These are phyloP conservation scores for Entrophospora sp. DNA, from an alignment of 192 early-diverging fungal species.

Conservation along the genomic window DNA sequence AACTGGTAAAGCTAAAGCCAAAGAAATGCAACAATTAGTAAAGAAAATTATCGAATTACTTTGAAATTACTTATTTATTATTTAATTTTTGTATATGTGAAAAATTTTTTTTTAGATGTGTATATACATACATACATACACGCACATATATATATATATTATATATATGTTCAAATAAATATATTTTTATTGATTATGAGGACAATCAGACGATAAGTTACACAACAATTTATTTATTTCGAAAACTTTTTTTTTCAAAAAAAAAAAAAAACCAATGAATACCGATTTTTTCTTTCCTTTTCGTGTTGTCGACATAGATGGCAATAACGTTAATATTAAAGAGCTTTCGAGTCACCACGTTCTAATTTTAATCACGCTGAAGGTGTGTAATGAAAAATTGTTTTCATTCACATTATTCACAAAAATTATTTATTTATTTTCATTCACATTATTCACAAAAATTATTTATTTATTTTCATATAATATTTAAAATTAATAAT, in stretches of 20 bases:
- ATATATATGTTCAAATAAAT: too few relatives aligned
- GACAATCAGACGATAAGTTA: too few relatives aligned
- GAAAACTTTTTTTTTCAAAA: too few relatives aligned
- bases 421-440: too few relatives aligned
- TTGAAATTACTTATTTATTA: neutral
- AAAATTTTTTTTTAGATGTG: too few relatives aligned
- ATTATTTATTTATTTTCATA: neutral
- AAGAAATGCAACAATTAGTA: slow-evolving; percentile 51
- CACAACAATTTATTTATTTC: too few relatives aligned
- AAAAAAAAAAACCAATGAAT: too few relatives aligned
- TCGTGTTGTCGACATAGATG: neutral
- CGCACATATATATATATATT: too few relatives aligned
- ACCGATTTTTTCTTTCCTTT: too few relatives aligned
- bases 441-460: neutral
- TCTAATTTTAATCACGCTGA: neutral
- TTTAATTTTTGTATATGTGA: neutral
- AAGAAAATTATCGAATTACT: slow-evolving; percentile 35
- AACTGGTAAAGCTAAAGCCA: slow-evolving; percentile 39
- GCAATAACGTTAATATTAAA: neutral
- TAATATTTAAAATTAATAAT: neutral
- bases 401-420: too few relatives aligned
- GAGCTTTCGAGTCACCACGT: neutral
- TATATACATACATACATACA: too few relatives aligned
- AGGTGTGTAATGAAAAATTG: neutral
- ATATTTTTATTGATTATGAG: too few relatives aligned